These are phyloP conservation scores for Hypholoma fasciculare DNA, from an alignment of 768 basidiomycete genomes.

Conservation along the genomic window DNA sequence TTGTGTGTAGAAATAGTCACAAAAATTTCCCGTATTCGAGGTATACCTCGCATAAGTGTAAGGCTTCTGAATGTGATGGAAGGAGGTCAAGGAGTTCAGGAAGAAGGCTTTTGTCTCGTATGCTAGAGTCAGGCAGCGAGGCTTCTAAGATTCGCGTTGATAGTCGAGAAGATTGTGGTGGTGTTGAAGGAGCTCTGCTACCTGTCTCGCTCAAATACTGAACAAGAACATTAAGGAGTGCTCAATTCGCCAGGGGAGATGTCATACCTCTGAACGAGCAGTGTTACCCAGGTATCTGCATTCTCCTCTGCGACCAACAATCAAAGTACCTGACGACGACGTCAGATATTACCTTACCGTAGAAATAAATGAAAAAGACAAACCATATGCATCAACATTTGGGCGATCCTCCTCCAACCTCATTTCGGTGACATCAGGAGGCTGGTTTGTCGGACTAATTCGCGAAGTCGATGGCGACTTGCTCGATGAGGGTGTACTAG, in stretches of 20 bases:
- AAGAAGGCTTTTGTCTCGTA: constrained; percentile 9
- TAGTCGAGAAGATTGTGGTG: constrained; percentile 4
- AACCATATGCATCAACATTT: constrained; percentile 44
- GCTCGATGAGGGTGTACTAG: constrained; percentile 21
- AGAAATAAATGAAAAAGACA: neutral
- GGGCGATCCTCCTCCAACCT: constrained; percentile 36
- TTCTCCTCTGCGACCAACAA: constrained; percentile 54
- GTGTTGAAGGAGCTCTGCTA: neutral
- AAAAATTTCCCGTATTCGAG: constrained; percentile 60
- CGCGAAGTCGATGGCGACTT: constrained; percentile 23
- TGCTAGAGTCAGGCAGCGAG: constrained; percentile 8
- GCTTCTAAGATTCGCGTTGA: constrained; percentile 8
- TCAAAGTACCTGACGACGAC: constrained; percentile 20
- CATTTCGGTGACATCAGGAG: constrained; percentile 13
- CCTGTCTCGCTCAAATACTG: constrained; percentile 41
- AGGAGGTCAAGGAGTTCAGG: constrained; percentile 36
- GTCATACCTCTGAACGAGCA: constrained; percentile 63
- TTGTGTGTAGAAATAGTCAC: constrained; percentile 33
- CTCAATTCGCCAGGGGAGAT: neutral
- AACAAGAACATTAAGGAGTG: neutral
- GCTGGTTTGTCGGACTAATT: constrained; percentile 8
- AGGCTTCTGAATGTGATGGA: constrained; percentile 60
- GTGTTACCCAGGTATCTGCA: constrained; percentile 63
- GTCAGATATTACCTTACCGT: neutral
- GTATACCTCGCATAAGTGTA: constrained; percentile 63